Evolutionary conservation across 1,139 yeast species (phyloP).

Genomic region (Geotrichum restrictum): DNA sequence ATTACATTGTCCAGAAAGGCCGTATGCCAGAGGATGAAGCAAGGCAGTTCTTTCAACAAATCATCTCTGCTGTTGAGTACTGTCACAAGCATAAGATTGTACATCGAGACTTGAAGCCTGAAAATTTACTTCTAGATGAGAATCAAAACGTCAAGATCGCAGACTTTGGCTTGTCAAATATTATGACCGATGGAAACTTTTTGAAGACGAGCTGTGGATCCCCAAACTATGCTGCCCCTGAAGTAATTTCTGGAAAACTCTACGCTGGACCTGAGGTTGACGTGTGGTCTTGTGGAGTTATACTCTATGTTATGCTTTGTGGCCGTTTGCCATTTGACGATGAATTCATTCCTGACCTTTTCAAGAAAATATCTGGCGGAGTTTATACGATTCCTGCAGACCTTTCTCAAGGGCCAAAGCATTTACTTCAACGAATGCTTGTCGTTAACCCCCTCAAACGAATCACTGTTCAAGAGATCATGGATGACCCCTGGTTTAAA

Average conservation of each 20-base stretch:
- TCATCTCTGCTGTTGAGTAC: slow-evolving; percentile 95
- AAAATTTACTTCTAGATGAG: slow-evolving; percentile 84
- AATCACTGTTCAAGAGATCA: slow-evolving; percentile 88
- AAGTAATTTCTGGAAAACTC: slow-evolving; percentile 90
- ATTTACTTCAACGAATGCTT: slow-evolving; percentile 82
- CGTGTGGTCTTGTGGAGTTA: slow-evolving; percentile 98
- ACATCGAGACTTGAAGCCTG: slow-evolving; percentile 94
- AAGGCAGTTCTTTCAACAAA: slow-evolving; percentile 92
- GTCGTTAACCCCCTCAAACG: slow-evolving; percentile 95
- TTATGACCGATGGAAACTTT: slow-evolving; percentile 97
- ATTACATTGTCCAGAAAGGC: slow-evolving; percentile 91
- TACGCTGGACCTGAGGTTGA: slow-evolving; percentile 99
- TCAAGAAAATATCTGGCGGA: slow-evolving; percentile 92
- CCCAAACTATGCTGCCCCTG: slow-evolving; percentile 98
- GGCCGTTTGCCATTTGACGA: slow-evolving; percentile 97
- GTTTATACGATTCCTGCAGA: slow-evolving; percentile 90
- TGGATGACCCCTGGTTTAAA: slow-evolving; percentile 95
- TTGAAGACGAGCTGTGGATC: slow-evolving; percentile 95
- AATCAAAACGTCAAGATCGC: slow-evolving; percentile 92
- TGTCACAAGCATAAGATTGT: slow-evolving; percentile 98
- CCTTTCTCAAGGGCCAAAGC: slow-evolving; percentile 82
- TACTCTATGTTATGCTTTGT: slow-evolving; percentile 91
- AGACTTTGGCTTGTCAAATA: slow-evolving; percentile 93
- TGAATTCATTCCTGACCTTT: slow-evolving; percentile 92
- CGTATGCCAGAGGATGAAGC: slow-evolving; percentile 95